phyloP scores from a whole-genome alignment of 2,329 filamentous ascomycete species.

The Fusarium annulatum region DNA sequence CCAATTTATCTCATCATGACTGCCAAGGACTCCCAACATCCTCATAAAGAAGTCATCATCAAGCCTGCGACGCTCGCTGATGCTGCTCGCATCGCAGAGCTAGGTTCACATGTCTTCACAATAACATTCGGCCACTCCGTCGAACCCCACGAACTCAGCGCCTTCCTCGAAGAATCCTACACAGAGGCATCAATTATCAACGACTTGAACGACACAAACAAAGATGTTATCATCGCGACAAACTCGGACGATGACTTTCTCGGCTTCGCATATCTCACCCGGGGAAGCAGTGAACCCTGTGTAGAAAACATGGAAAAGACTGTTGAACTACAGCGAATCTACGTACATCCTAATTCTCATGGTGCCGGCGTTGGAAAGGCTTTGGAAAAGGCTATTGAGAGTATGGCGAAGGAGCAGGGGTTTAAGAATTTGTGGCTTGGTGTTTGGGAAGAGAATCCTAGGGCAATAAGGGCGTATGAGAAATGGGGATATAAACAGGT shows the following conservation, averaged over 20 bases:
- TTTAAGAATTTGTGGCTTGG: conserved; percentile 58
- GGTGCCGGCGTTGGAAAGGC: conserved; percentile 53
- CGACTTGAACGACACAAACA: conserved; percentile 41
- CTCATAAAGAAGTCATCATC: background rate
- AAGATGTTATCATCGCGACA: conserved; percentile 43
- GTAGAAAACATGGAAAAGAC: conserved; percentile 44
- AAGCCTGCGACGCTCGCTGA: conserved; percentile 14
- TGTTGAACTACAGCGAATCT: conserved; percentile 58
- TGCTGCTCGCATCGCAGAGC: conserved; percentile 42
- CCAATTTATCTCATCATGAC: background rate
- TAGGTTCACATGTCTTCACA: conserved; percentile 53
- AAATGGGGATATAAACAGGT: conserved; percentile 54
- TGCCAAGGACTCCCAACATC: background rate
- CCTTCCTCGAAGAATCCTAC: conserved; percentile 54
- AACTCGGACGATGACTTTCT: conserved; percentile 40
- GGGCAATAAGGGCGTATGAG: conserved; percentile 53
- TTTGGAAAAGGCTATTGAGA: conserved; percentile 47
- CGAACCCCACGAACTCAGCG: conserved; percentile 49
- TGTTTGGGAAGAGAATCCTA: conserved; percentile 59
- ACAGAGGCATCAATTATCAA: conserved; percentile 46
- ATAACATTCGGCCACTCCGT: conserved; percentile 57
- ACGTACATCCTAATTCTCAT: conserved; percentile 51
- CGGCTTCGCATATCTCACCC: conserved; percentile 56
- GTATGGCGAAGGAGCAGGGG: conserved; percentile 50
- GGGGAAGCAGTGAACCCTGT: conserved; percentile 53